Conservation (phyloP, 2,329 filamentous ascomycete species). For the Colletotrichum siamense region DNA sequence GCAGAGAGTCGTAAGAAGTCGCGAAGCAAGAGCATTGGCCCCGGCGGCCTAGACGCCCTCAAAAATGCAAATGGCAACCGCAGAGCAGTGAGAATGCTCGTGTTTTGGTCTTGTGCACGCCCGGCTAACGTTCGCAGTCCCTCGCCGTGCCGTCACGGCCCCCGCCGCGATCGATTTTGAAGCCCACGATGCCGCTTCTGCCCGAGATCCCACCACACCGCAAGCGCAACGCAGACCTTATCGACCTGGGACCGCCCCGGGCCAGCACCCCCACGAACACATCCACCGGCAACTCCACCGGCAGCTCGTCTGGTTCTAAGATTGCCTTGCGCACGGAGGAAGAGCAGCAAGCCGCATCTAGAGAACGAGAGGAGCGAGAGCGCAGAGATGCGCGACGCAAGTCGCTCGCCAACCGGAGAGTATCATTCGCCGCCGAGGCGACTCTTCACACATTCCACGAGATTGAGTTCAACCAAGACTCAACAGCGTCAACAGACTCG, state of each 20-base stretch:
- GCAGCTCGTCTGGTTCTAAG: slow-evolving; percentile 52
- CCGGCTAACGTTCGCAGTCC: slow-evolving; percentile 48
- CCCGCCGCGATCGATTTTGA: slow-evolving; percentile 75
- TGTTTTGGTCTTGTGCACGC: not conserved
- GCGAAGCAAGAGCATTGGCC: slow-evolving; percentile 94
- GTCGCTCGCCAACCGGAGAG: slow-evolving; percentile 88
- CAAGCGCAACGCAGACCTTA: slow-evolving; percentile 19
- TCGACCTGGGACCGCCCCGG: slow-evolving; percentile 30
- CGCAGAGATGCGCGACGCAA: slow-evolving; percentile 89
- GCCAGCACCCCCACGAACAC: slow-evolving; percentile 44
- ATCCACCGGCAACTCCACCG: slow-evolving; percentile 30
- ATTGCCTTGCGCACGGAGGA: slow-evolving; percentile 73
- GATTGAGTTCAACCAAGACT: slow-evolving; percentile 86
- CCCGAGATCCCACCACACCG: slow-evolving; percentile 73
- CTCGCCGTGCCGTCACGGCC: slow-evolving; percentile 57
- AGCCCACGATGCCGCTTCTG: slow-evolving; percentile 73
- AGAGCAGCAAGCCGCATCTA: slow-evolving; percentile 72
- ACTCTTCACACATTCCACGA: slow-evolving; percentile 98
- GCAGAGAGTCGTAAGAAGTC: slow-evolving; percentile 69
- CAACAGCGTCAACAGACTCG: slow-evolving; percentile 79
- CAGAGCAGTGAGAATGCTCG: slow-evolving; percentile 67
- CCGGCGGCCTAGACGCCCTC: slow-evolving; percentile 84
- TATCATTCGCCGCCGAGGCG: slow-evolving; percentile 96
- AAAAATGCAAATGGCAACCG: slow-evolving; percentile 79
- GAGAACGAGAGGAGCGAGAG: slow-evolving; percentile 74